Base-by-base conservation (phyloP, 192 early-diverging fungal species). In the Jimgerdemannia lactiflua region DNA sequence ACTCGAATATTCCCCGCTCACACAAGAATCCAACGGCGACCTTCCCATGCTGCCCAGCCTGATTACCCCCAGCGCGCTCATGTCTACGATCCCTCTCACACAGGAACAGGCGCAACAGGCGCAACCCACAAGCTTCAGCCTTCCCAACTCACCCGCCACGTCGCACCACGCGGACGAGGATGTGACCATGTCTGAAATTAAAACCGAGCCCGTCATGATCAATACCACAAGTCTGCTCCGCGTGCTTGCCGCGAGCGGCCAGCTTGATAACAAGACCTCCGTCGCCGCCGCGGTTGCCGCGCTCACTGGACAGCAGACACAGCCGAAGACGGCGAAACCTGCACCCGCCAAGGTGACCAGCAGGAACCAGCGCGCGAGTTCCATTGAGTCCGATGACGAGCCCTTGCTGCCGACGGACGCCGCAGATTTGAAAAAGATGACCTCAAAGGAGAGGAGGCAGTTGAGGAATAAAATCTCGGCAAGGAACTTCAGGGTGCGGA, bases 391-490 rank as follows among this genome's bases (percentile, higher is more conserved):
- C 7, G 67, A 41, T 41, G 67, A 68, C 18, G 67, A 68, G 18
- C 40, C 49, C 6, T 10, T 59, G 49, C 49, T 59, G 49, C 49
- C 49, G 49, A 59, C 49, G 14, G 49, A 59, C 49, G 49, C 49
- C 6, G 49, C 87, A 67, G 89, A 90, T 69, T 69, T 88, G 43
- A 87, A 86, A 67, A 84, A 80, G 67, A 70, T 93, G 76, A 75
- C 85, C 8, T 82, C 88, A 9, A 91, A 89, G 75, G 89, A 93
- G 78, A 82, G 90, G 41, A 81, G 92, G 59, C 90, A 91, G 80
- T 78, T 92, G 75, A 81, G 92, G 74, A 93, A 93, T 84, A 93
- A 93, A 73, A 91, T 93, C 42, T 90, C 88, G 41, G 92, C 92
- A 42, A 83, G 91, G 73, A 92, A 91, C 80, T 93, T 93, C 78